Evolutionary conservation across 2,329 filamentous ascomycete genomes (phyloP), one percentile per base, ranked within the genome.

Genomic region (Aspergillus puulaauensis): DNA sequence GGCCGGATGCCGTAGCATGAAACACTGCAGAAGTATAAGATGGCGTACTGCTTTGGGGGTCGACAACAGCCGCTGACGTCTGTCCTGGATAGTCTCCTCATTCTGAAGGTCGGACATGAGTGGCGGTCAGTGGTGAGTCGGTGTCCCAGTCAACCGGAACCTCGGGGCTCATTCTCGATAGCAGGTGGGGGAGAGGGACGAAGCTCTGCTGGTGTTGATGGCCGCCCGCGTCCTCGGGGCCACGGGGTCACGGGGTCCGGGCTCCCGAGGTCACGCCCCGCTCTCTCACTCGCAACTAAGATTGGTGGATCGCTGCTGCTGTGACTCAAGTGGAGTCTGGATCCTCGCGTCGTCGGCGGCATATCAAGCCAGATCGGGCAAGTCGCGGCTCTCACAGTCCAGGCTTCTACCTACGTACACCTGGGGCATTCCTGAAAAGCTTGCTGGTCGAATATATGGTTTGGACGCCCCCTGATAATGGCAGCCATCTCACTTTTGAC

Each of bases 21-120:
- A 11, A 31, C 27, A 31, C 27, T 11, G 27, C 45, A 17, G 37
- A 19, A 15, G 21, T 49, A 37, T 37, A 8, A 39, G 15, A 5
- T 4, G 7, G 37, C 61, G 27, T 64, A 59, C 67, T 51, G 59
- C 64, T 63, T 56, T 56, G n/a, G 52, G 63, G 45, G 59, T 63
- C 49, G 50, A 61, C 14, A 49, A 56, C 12, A 65, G 53, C 12
- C 61, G 54, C 6, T 60, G 53, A 7, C 59, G 57, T 52, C 59
- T 57, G 9, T 40, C 46, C 39, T 61, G 53, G n/a, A 64, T 63
- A 9, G 62, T 61, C 24, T 64, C 62, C 40, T 35, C 47, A 14
- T 27, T 37, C 4, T 27, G 27, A 17, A 45, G 27, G 1, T 35
- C 48, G 12, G 54, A 17, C 54, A 57, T 57, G 41, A 31, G 27